Conservation (phyloP, 2,329 filamentous ascomycete species). For the Verticillium isaacii region DNA sequence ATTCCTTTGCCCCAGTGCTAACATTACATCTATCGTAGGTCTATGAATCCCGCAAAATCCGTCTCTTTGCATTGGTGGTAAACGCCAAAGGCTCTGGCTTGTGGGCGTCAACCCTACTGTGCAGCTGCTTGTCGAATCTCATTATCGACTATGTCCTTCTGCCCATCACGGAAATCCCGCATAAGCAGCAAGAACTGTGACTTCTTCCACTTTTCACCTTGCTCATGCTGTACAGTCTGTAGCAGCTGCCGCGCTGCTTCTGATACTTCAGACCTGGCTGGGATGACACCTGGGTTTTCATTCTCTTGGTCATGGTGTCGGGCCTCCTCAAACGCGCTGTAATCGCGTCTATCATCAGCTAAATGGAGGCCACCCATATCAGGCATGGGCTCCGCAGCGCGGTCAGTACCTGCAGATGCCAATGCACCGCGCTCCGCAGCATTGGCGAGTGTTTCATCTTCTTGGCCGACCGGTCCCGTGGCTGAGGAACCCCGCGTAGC, state of each 20-base stretch:
- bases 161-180: constrained; percentile 39
- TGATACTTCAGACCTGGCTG: constrained; percentile 25
- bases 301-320: background rate
- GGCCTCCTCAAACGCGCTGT: background rate
- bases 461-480: background rate
- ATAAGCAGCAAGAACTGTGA: constrained; percentile 39
- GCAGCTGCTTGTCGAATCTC: constrained; percentile 27
- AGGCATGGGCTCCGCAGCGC: background rate
- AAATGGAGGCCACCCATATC: background rate
- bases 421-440: background rate
- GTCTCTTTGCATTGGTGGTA: too few species aligned
- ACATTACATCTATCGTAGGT: too few species aligned
- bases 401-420: background rate
- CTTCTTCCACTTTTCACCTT: constrained; percentile 41
- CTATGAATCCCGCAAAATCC: too few species aligned
- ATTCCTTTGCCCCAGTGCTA: too few species aligned
- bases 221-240: constrained; percentile 37
- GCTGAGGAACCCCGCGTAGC: background rate
- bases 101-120: background rate
- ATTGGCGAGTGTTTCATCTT: background rate
- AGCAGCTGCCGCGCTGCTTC: constrained; percentile 37
- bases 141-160: constrained; percentile 37
- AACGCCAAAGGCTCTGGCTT: too few species aligned
- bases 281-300: background rate
- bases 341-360: background rate